Evolutionary conservation across 495 filamentous ascomycete genomes (phyloP).

Genomic region (Cercophora sp.): DNA sequence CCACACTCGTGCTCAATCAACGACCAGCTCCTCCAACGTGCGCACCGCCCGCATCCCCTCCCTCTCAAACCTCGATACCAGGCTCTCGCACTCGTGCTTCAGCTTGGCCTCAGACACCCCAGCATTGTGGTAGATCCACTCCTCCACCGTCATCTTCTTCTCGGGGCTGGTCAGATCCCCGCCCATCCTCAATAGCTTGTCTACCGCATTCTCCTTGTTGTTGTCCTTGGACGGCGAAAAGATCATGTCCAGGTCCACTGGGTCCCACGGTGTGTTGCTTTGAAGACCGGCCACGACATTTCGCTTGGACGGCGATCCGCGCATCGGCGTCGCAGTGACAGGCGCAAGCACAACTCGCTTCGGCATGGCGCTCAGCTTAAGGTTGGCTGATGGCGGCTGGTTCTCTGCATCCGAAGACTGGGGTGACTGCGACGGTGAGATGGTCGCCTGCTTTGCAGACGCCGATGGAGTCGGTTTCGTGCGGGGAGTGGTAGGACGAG

Average conservation of each 20-base stretch:
- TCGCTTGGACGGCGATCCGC: constrained; percentile 60
- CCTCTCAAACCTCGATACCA: constrained; percentile 75
- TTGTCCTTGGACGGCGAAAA: constrained; percentile 50
- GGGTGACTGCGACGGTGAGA: constrained; percentile 59
- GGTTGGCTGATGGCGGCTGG: constrained; percentile 62
- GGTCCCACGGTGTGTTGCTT: constrained; percentile 64
- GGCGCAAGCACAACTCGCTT: constrained; percentile 43
- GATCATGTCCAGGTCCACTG: constrained; percentile 65
- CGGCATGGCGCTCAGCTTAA: constrained; percentile 33
- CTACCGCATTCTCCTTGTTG: constrained; percentile 48
- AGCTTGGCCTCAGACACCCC: constrained; percentile 72
- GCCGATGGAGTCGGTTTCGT: constrained; percentile 24
- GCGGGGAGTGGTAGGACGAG: constrained; percentile 31
- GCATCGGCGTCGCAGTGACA: constrained; percentile 53
- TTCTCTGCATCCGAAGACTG: constrained; percentile 83
- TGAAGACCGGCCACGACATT: constrained; percentile 55
- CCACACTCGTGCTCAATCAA: constrained; percentile 25
- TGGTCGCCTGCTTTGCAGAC: constrained; percentile 33
- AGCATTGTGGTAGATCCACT: constrained; percentile 86
- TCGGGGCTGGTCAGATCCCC: constrained; percentile 67
- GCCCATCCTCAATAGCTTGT: constrained; percentile 45
- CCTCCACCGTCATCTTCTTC: constrained; percentile 84
- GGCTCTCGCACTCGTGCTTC: constrained; percentile 71
- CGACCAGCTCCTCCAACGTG: constrained; percentile 66
- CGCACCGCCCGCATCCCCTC: constrained; percentile 75